Base-by-base conservation (phyloP, 108 stramenopile genomes). In the Cyclotella baltica region DNA sequence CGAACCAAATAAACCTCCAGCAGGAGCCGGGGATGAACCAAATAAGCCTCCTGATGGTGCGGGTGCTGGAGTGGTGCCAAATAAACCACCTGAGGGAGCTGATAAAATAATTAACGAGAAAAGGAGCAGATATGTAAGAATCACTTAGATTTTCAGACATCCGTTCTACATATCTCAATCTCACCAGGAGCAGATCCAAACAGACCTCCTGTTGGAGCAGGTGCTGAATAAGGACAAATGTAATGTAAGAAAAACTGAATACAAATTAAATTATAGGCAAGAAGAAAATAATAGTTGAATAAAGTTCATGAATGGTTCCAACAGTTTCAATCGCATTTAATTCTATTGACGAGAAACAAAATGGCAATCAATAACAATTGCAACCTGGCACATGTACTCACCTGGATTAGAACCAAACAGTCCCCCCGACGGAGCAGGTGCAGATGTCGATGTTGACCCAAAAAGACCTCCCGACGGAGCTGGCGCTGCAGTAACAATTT, bases 121-220 rank as follows among this genome's bases (percentile, higher is more conserved):
- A 5, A 58, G 19, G 56, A 59, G n/a, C 19, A 23, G n/a, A 23
- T 25, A n/a, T n/a, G n/a, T n/a, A n/a, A n/a, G n/a, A n/a, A n/a
- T n/a, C n/a, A n/a, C n/a, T n/a, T n/a, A n/a, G n/a, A n/a, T n/a
- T n/a, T n/a, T n/a, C n/a, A n/a, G n/a, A n/a, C n/a, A n/a, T n/a
- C n/a, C n/a, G n/a, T n/a, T n/a, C n/a, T n/a, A n/a, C 1, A n/a
- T 33, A 55, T 18, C 15, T 33, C 3, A 22, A 20, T 56, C 69
- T 70, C 33, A 70, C 69, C 69, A 55, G 52, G 53, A 35, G 80
- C 71, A 28, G 75, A 38, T 20, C 80, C 80, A 62, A 81, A 81
- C 11, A 78, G 62, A 34, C 77, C 48, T 5, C 74, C 58, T 30
- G 40, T 30, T 1, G 73, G 59, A 16, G 85, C 80, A 51, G 86